Base-by-base conservation (phyloP, 2,329 filamentous ascomycete species). In the Calonectria pseudoreteaudii region DNA sequence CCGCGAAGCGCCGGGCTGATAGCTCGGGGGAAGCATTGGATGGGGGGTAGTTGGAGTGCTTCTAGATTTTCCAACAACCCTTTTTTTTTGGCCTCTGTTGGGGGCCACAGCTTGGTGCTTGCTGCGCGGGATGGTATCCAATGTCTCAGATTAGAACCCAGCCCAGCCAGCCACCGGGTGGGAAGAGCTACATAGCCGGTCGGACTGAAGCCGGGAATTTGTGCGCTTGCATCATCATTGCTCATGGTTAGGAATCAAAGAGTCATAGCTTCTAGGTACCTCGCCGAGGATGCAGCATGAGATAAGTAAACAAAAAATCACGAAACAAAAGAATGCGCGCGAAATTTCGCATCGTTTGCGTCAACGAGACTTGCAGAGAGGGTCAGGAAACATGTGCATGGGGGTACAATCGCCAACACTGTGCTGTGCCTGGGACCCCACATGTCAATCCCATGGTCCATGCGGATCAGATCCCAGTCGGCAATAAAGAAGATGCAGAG, bases 391-490 rank as follows among this genome's bases (percentile, higher is more conserved):
- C 28, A 26, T 36, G 52, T 60, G 49, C 56, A 62, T 62, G 56
- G 56, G 53, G 56, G 34, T 71, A 60, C 66, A 68, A 70, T 71
- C 60, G 66, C 60, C 64, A 67, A 26, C 56, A 52, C 41, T 23
- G 41, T 56, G 34, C 60, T 52, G 56, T 60, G 23, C 56, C 56
- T 62, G 56, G 56, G 20, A 18, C 71, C 56, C 72, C 68, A 71
- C 68, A 31, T 18, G 38, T 53, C 74, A 80, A 77, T 74, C 72
- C 47, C 60, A 67, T 76, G 76, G 74, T 68, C 74, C 66, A 79
- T 80, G 78, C 78, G 72, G 66, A 64, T 74, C 75, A 56, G 62
- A 53, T 72, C 64, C 62, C 26, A 58, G 52, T 36, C 47, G 13
- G 65, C 30, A 56, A 56, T 20, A 52, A 64, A 44, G 52, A 31